phyloP scores from a whole-genome alignment of 441 rosid genomes.

The Bruguiera hainesii region DNA sequence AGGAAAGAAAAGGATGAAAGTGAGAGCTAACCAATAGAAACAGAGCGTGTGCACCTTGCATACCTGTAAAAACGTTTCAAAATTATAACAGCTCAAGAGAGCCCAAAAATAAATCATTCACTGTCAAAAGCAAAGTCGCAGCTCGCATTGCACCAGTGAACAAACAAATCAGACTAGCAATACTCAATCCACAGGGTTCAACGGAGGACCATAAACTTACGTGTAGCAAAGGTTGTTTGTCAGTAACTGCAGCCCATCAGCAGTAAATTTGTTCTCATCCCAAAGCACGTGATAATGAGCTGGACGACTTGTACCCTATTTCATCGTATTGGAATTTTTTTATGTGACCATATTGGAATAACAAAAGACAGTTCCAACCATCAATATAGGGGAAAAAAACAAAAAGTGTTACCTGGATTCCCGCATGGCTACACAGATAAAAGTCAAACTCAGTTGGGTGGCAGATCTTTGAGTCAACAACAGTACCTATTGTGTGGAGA shows the following conservation, averaged over 20 bases:
- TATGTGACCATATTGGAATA: neutral
- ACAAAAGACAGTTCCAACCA: neutral
- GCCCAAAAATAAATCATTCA: neutral
- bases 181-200: too few relatives aligned
- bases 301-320: conserved; percentile 95
- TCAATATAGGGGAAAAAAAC: neutral
- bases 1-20: neutral
- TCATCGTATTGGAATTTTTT: neutral
- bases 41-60: conserved; percentile 94
- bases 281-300: conserved; percentile 97
- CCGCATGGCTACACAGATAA: conserved; percentile 97
- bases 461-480: conserved; percentile 91
- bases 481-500: conserved; percentile 53
- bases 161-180: neutral
- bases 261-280: conserved; percentile 91
- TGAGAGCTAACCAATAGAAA: conserved; percentile 66
- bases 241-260: conserved; percentile 83
- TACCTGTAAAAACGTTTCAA: conserved; percentile 41
- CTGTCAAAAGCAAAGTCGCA: too few relatives aligned
- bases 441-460: conserved; percentile 98
- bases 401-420: conserved; percentile 61
- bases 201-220: conserved; percentile 34
- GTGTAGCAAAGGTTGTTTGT: conserved; percentile 95
- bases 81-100: neutral
- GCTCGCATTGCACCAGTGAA: neutral